These are phyloP conservation scores for Pichia sp. DNA, from an alignment of 1,139 yeast genomes.

Conservation along the genomic window DNA sequence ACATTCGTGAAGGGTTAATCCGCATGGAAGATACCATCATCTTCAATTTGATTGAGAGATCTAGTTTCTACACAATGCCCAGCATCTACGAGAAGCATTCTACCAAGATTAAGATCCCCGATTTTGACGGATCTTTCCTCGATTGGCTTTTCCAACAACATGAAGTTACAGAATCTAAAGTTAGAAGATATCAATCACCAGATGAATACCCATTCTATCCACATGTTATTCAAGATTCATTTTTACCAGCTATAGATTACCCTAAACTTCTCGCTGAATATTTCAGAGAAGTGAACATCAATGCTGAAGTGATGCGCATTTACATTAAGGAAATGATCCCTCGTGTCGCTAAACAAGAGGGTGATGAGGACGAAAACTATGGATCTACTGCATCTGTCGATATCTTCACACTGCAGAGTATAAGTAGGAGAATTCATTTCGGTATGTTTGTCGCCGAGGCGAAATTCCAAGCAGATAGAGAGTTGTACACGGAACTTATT, in stretches of 20 bases:
- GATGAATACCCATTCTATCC: conserved; percentile 95
- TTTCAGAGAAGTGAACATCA: conserved; percentile 70
- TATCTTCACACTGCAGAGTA: conserved; percentile 77
- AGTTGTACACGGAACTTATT: conserved; percentile 58
- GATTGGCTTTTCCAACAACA: conserved; percentile 78
- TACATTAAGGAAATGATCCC: conserved; percentile 75
- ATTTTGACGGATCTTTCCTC: conserved; percentile 73
- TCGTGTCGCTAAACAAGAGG: conserved; percentile 54
- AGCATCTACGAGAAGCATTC: conserved; percentile 61
- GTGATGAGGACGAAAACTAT: conserved; percentile 77
- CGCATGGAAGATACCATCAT: conserved; percentile 97
- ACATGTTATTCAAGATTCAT: conserved; percentile 50
- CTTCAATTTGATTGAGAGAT: conserved; percentile 85
- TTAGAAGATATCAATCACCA: conserved; percentile 89
- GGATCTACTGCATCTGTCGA: conserved; percentile 86
- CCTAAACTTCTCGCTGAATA: conserved; percentile 73
- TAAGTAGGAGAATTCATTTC: conserved; percentile 92
- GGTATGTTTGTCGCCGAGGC: conserved; percentile 98
- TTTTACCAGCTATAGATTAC: conserved; percentile 72
- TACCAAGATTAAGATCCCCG: conserved; percentile 46
- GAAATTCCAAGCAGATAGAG: conserved; percentile 67
- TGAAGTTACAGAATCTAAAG: conserved; percentile 75
- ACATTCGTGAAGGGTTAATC: conserved; percentile 77
- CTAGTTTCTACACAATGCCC: conserved; percentile 75
- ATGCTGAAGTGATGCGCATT: conserved; percentile 54